phyloP scores from a whole-genome alignment of 2,329 filamentous ascomycete species.

The Zelopaecilomyces penicillatus region DNA sequence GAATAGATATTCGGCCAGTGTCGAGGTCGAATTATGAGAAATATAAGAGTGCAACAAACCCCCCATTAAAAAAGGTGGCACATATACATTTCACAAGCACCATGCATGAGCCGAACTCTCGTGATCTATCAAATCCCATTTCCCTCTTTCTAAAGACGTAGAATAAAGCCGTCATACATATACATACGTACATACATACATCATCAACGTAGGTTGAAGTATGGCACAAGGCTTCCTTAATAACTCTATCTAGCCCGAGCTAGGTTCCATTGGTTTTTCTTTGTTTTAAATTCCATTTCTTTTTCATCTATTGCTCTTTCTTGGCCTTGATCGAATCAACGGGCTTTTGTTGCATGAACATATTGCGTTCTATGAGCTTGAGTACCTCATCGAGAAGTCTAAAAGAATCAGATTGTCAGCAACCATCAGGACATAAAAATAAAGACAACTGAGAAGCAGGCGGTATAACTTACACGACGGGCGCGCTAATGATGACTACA shows the following conservation, averaged over 20 bases:
- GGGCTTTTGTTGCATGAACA: constrained; percentile 49
- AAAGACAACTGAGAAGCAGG: neutral
- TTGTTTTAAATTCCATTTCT: constrained; percentile 7
- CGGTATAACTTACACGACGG: constrained; percentile 68
- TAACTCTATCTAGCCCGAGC: too few relatives aligned
- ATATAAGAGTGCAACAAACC: too few relatives aligned
- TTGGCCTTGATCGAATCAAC: constrained; percentile 35
- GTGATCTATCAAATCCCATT: too few relatives aligned
- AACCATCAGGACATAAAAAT: neutral
- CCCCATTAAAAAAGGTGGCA: too few relatives aligned
- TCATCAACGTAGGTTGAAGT: too few relatives aligned
- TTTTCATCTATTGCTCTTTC: constrained; percentile 41
- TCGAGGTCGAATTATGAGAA: constrained; percentile 3
- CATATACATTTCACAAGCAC: too few relatives aligned
- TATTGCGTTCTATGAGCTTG: constrained; percentile 65
- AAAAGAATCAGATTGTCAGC: constrained; percentile 15
- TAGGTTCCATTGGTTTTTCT: neutral
- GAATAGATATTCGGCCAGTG: constrained; percentile 12
- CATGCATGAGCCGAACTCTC: too few relatives aligned
- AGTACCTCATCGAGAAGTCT: constrained; percentile 77
- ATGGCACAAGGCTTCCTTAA: too few relatives aligned
- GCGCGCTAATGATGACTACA: constrained; percentile 77
- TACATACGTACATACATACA: too few relatives aligned
- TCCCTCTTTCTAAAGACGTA: too few relatives aligned
- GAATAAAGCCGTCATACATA: too few relatives aligned